Evolutionary conservation across 768 basidiomycete genomes (phyloP), one percentile per base, ranked within the genome.

Genomic region (Russula sp.): DNA sequence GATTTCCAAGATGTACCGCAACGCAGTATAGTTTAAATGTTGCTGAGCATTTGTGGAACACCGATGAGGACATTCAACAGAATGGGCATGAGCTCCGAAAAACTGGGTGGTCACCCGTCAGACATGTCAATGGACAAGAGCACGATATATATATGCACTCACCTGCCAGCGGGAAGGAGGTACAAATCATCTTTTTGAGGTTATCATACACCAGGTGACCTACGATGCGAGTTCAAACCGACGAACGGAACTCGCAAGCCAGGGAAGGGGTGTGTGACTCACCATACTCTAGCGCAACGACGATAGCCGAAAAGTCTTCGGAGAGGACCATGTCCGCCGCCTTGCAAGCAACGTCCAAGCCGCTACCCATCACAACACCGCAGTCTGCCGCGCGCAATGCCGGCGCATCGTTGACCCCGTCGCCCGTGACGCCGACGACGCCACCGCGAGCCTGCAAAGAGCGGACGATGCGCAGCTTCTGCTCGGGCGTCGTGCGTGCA

Each of bases 381-480:
- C 84, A 80, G 67, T 88, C 80, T 1, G 84, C 83, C 35, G 80
- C 80, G 64, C 82, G 83, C 57, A 85, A 73, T 2, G 84, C 80
- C 0, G 84, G 81, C 0, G 80, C 80, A 67, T 85, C 83, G 64
- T 85, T 85, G 0, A 84, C 83, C 32, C 85, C 86, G 69, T 88
- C 85, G 3, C 86, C 86, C 4, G 85, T 87, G 62, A 86, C 84
- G 1, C 82, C 84, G 7, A 85, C 84, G 1, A 82, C 78, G 65
- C 79, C 78, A 2, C 78, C 80, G 3, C 78, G 72, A 8, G 71
- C 72, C 70, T 86, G 82, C 65, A 85, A 78, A 40, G 79, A 77
- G 60, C 82, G 80, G 34, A 88, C 85, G 64, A 87, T 87, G 52
- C 80, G 77, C 0, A 86, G 73, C 69, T 87, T 87, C 72, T 86